Percentiles rank a stretch among this genome's conserved stretches.
Conservation (phyloP, 495 filamentous ascomycete genomes). For the Penicillium canescens region DNA sequence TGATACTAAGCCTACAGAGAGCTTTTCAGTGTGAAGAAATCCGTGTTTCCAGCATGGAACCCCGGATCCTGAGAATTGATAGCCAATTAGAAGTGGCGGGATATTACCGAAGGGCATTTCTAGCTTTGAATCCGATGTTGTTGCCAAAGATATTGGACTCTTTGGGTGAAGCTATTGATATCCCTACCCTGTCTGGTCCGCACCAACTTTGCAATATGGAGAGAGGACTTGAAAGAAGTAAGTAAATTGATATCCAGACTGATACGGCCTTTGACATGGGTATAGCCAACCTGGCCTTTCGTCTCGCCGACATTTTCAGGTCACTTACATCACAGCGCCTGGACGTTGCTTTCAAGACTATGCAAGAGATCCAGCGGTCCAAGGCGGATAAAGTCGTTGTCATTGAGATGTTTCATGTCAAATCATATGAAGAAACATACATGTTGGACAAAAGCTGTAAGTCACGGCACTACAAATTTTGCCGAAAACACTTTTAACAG, state of each 20-base stretch:
- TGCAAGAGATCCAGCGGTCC: neutral
- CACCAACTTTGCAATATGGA: too few species aligned
- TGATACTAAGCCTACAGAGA: neutral
- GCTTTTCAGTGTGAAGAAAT: constrained; percentile 2
- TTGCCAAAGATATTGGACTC: neutral
- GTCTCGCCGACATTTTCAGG: neutral
- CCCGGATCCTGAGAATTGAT: neutral
- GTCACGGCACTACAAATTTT: neutral
- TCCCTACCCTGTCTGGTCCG: too few species aligned
- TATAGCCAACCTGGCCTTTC: neutral
- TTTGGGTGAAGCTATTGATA: neutral
- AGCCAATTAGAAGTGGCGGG: neutral
- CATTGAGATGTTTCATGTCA: neutral
- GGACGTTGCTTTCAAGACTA: neutral
- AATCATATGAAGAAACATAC: neutral
- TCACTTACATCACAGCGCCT: neutral
- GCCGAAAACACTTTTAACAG: neutral
- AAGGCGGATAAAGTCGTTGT: neutral
- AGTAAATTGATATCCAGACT: neutral
- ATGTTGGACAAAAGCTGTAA: neutral
- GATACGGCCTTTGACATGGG: neutral
- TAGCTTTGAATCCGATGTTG: too few species aligned
- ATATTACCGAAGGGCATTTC: too few species aligned
- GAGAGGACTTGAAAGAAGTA: neutral
- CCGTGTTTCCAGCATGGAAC: neutral